These are phyloP conservation scores for Tuber melanosporum DNA, from an alignment of 495 filamentous ascomycete genomes.

Conservation along the genomic window DNA sequence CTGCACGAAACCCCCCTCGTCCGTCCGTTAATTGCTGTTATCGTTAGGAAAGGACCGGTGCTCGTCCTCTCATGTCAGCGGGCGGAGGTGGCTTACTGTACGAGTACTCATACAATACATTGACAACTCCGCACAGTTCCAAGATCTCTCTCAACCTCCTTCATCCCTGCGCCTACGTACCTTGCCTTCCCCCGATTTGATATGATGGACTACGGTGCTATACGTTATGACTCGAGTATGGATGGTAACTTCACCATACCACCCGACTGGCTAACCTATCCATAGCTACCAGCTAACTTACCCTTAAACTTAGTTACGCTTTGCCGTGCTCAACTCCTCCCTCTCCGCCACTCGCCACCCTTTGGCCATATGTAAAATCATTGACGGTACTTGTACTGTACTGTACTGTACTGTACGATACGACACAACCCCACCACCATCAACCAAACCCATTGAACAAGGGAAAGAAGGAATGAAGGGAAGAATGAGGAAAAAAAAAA, in stretches of 20 bases:
- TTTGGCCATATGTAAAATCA: constrained; percentile 2
- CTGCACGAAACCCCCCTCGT: not conserved
- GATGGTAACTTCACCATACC: not conserved
- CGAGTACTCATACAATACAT: not conserved
- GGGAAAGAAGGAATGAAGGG: not conserved
- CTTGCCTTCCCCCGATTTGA: not conserved
- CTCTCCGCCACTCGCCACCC: not conserved
- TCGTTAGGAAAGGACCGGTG: not conserved
- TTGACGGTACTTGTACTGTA: not conserved
- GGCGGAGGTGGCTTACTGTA: not conserved
- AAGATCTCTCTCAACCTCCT: not conserved
- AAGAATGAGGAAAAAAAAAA: not conserved
- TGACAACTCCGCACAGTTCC: not conserved
- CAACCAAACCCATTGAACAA: not conserved
- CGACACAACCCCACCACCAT: not conserved
- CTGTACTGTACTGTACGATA: not conserved
- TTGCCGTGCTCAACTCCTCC: not conserved
- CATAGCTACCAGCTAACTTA: not conserved
- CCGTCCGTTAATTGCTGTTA: not conserved
- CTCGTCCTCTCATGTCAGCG: not conserved
- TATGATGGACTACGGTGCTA: not conserved
- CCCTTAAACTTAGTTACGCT: not conserved
- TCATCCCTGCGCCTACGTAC: not conserved
- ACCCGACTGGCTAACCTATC: not conserved
- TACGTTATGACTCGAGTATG: not conserved